Conservation (phyloP, 768 basidiomycete species). For the Russula olivacea region DNA sequence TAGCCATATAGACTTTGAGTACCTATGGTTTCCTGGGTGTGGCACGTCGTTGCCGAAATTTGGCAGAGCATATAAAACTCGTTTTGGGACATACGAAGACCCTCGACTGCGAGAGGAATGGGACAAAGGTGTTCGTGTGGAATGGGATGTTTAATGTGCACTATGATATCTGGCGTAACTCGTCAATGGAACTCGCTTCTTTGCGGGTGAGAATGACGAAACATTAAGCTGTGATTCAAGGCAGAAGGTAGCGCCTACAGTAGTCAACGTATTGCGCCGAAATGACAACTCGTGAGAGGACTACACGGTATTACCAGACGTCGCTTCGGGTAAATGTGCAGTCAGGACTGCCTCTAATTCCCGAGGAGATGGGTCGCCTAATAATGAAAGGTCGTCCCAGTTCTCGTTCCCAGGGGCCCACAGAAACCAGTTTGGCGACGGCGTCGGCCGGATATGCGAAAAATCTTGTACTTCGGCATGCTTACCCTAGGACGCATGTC, state of each 20-base stretch:
- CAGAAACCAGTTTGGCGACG: conserved; percentile 68
- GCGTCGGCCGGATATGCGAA: conserved; percentile 69
- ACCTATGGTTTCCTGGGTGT: neutral
- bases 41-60: neutral
- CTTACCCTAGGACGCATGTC: conserved; percentile 32
- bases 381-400: conserved; percentile 14
- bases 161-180: neutral
- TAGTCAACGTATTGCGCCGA: neutral
- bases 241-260: neutral
- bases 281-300: neutral
- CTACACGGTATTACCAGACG: neutral
- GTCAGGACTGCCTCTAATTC: conserved; percentile 4
- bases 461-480: conserved; percentile 70
- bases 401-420: neutral
- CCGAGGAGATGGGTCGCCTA: neutral
- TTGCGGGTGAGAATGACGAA: neutral
- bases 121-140: neutral
- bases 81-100: neutral
- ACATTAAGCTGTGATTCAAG: neutral
- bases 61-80: neutral
- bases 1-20: no score
- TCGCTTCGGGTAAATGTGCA: conserved; percentile 8
- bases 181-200: neutral
- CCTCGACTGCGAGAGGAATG: neutral
- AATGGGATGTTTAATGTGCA: neutral